Base-by-base conservation (phyloP, 768 basidiomycete genomes). In the Mycena chlorophos region DNA sequence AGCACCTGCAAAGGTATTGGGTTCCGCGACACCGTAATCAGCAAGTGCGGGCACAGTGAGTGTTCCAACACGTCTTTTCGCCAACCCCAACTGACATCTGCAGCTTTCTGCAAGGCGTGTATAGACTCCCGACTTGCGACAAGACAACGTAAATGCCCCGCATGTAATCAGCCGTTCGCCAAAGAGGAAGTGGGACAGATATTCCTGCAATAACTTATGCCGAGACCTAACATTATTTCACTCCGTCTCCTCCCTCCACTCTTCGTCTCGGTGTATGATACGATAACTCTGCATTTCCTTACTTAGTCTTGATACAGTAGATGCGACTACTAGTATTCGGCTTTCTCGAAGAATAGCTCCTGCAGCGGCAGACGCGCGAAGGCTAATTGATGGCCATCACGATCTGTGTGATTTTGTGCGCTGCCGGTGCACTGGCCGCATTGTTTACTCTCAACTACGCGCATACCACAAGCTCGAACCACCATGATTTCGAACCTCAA, bases 61-160 rank as follows among this genome's bases (percentile, higher is more conserved):
- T 6, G 23, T 42, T 83, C 20, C 29, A 23, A 23, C 27, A 30
- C 51, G 42, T 37, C 34, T n/a, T 51, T 13, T 29, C 58, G 8
- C n/a, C 27, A 42, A 43, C 48, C 10, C 45, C 42, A 6, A 38
- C 16, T 28, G 45, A 2, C 22, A 47, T 28, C 52, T 31, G 10
- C 60, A 94, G 93, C 92, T 0, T 95, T 95, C 72, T 92, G 91
- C 72, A 88, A 85, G 70, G 68, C 78, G 52, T 97, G 89, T 67
- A 80, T 98, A 29, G 94, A 97, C 59, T 78, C 86, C n/a, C 87
- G 96, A 38, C 80, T 98, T 62, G 73, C 87, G 25, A 94, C 90
- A 16, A 85, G 95, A 55, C 94, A 97, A 68, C 87, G 95, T 25
- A 95, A 95, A 69, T 98, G 95, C 72, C 94, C 94, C 22, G 86